These are phyloP conservation scores for Xanthoparmelia taractica DNA, from an alignment of 495 filamentous ascomycete species.

Conservation along the genomic window DNA sequence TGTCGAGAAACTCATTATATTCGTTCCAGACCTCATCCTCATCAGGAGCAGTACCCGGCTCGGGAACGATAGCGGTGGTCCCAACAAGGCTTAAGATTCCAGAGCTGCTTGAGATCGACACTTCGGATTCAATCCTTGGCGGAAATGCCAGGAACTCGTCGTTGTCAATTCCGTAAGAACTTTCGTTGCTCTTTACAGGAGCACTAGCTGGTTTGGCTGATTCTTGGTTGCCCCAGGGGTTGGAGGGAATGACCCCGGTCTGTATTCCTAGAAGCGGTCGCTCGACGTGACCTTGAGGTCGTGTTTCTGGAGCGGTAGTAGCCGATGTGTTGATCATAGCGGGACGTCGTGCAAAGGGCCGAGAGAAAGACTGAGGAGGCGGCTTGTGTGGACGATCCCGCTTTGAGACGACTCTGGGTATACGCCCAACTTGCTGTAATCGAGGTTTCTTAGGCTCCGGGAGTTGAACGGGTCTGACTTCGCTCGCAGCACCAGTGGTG, in stretches of 20 bases:
- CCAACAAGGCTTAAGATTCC: slow-evolving; percentile 47
- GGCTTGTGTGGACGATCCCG: slow-evolving; percentile 60
- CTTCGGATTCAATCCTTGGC: slow-evolving; percentile 55
- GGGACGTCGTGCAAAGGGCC: slow-evolving; percentile 54
- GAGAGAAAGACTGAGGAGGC: slow-evolving; percentile 75
- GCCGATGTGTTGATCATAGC: slow-evolving; percentile 28
- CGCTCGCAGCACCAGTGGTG: slow-evolving; percentile 18
- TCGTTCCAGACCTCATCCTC: slow-evolving; percentile 94
- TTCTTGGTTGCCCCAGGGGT: slow-evolving; percentile 28
- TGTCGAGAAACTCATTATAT: slow-evolving; percentile 82
- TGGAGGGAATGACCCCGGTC: slow-evolving; percentile 22
- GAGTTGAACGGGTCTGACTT: slow-evolving; percentile 16
- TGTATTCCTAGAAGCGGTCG: slow-evolving; percentile 29
- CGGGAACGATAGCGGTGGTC: slow-evolving; percentile 56
- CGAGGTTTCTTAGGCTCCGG: slow-evolving; percentile 33
- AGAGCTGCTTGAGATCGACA: slow-evolving; percentile 62
- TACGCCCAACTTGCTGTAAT: slow-evolving; percentile 78
- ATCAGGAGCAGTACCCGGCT: slow-evolving; percentile 47
- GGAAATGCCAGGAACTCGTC: slow-evolving; percentile 67
- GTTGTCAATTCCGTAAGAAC: slow-evolving; percentile 26
- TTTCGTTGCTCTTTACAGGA: slow-evolving; percentile 29
- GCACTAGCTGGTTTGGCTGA: slow-evolving; percentile 37
- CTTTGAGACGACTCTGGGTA: slow-evolving; percentile 74
- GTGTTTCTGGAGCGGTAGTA: slow-evolving; percentile 18
- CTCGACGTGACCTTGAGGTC: slow-evolving; percentile 18